Conservation (phyloP, 169 alveolate genomes). For the Cryptosporidium sp. region DNA sequence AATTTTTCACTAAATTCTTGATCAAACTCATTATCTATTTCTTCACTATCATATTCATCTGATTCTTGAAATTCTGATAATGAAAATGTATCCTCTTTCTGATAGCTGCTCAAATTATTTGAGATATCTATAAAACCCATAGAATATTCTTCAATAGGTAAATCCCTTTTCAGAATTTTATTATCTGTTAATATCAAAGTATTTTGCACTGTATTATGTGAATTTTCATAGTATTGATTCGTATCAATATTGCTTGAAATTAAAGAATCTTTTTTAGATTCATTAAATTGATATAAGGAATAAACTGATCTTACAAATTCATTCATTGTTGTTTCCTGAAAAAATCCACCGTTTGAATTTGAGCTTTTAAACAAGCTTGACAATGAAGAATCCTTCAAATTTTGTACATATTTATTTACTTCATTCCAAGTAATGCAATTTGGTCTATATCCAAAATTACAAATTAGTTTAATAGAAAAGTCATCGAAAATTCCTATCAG, state of each 20-base stretch:
- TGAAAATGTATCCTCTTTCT: constrained; percentile 43
- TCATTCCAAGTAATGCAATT: constrained; percentile 69
- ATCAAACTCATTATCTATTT: constrained; percentile 63
- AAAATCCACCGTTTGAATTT: constrained; percentile 34
- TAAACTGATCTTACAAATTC: constrained; percentile 21
- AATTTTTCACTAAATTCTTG: constrained; percentile 39
- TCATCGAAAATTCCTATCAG: constrained; percentile 55
- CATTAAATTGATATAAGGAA: neutral
- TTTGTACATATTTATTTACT: constrained; percentile 13
- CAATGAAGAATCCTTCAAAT: constrained; percentile 30
- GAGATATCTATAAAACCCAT: neutral
- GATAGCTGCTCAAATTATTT: neutral
- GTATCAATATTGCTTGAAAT: neutral
- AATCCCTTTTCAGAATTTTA: neutral
- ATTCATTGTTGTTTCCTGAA: constrained; percentile 8
- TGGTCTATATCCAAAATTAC: constrained; percentile 62
- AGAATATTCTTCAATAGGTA: constrained; percentile 9
- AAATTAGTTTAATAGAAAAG: constrained; percentile 52
- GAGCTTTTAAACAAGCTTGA: constrained; percentile 28
- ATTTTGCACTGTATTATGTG: neutral
- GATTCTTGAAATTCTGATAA: constrained; percentile 54
- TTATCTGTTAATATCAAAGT: neutral
- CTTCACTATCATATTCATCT: constrained; percentile 27
- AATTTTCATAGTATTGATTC: neutral
- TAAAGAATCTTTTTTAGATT: neutral